Base-by-base conservation (phyloP, 305 asterid species). In the Petunia hybrid region DNA sequence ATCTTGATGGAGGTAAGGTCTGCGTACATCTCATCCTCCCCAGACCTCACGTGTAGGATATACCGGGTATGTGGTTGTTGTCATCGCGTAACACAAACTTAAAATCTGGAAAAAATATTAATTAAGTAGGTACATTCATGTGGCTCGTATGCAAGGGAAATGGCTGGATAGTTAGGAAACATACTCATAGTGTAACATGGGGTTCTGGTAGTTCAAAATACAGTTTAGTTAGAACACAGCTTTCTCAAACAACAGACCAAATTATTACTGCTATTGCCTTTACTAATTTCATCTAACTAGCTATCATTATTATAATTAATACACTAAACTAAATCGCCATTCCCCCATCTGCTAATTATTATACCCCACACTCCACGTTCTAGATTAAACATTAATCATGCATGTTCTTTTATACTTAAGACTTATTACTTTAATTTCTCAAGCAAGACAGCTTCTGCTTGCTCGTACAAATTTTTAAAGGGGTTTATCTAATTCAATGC, bases 241-340 rank as follows among this genome's bases (percentile, higher is more conserved):
- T 86, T 82, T 86, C 89, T 68, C 40, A 48, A 68, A 73, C 84
- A 87, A 77, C 80, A 40, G 83, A 84, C 76, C 77, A 85, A 79
- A 86, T 81, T 78, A 87, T 81, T 79, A 80, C 66, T 65, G 40
- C 80, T 83, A 22, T 78, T 59, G 69, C 80, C 56, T 87, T 46
- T 60, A n/a, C 76, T 79, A 62, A 80, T 70, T 39, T 66, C 75
- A 51, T 60, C 70, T 78, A 82, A 66, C 80, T 79, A 40, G 71
- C 77, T 16, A 77, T 80, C 40, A 76, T 51, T 80, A 67, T 16
- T 60, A 40, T 53, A 82, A 82, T 59, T 69, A 79, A 57, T 68
- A 59, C 78, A 73, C 63, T 51, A 6, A 51, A 73, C 9, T 35
- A 10, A 51, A 51, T 31, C 31, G 41, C 38, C 63, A 36, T 63